These are phyloP conservation scores for Aspergillus floridensis DNA, from an alignment of 2,329 filamentous ascomycete genomes.

Conservation along the genomic window DNA sequence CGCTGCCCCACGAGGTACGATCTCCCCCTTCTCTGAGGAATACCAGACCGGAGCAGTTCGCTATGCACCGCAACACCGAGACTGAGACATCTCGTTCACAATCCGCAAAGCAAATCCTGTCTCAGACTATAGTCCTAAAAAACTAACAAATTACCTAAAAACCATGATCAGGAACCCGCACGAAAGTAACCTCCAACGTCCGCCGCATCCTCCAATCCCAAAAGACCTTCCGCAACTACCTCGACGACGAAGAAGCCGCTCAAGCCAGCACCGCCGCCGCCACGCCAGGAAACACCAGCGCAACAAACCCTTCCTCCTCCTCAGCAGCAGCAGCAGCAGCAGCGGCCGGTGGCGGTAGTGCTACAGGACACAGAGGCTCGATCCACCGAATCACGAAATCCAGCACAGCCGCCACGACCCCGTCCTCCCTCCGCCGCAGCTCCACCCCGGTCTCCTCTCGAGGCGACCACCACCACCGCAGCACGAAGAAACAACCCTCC, in stretches of 20 bases:
- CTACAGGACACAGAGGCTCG: conserved; percentile 18
- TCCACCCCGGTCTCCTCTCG: conserved; percentile 26
- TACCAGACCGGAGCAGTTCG: not conserved
- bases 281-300: conserved; percentile 18
- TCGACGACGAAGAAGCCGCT: conserved; percentile 52
- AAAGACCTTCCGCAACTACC: conserved; percentile 50
- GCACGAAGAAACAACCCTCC: conserved; percentile 20
- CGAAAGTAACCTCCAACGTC: conserved; percentile 48
- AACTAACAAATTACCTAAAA: not conserved
- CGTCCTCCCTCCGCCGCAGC: conserved; percentile 24
- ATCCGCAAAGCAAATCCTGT: not conserved
- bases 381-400: conserved; percentile 23
- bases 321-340: not conserved
- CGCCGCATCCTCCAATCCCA: conserved; percentile 49
- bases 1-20: conserved; percentile 41
- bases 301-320: conserved; percentile 1
- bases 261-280: conserved; percentile 14
- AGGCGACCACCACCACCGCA: conserved; percentile 2
- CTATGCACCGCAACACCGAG: no score
- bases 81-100: not conserved
- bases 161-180: conserved; percentile 28
- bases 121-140: not conserved
- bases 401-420: not conserved
- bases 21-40: not conserved
- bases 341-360: not conserved